phyloP scores from a whole-genome alignment of 2,329 filamentous ascomycete genomes.

The Bipolaris zeicola region DNA sequence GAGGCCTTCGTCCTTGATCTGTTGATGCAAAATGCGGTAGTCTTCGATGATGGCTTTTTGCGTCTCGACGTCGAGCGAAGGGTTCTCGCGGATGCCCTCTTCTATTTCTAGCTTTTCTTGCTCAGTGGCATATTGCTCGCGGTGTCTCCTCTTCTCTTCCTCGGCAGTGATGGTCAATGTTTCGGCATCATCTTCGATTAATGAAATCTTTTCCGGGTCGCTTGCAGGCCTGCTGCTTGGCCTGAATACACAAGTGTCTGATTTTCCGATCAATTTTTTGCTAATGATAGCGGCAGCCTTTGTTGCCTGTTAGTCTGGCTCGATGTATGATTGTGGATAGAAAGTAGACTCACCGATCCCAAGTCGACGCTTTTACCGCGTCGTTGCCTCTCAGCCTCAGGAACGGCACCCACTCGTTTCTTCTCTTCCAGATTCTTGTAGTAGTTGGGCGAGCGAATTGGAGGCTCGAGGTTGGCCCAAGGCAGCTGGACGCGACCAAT shows the following conservation, averaged over 20 bases:
- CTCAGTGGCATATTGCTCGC: constrained; percentile 41
- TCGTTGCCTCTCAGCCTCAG: constrained; percentile 16
- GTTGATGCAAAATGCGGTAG: constrained; percentile 63
- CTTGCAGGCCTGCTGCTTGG: constrained; percentile 16
- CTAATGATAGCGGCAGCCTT: constrained; percentile 35
- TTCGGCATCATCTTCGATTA: constrained; percentile 18
- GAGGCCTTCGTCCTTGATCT: constrained; percentile 60
- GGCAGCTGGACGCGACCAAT: constrained; percentile 62
- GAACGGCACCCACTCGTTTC: constrained; percentile 10
- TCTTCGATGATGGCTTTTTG: constrained; percentile 62
- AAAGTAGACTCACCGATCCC: constrained; percentile 32
- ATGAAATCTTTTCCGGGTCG: constrained; percentile 33
- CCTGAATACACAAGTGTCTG: constrained; percentile 30
- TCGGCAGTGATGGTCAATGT: constrained; percentile 6
- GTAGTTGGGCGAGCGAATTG: constrained; percentile 60
- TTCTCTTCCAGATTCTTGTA: constrained; percentile 32
- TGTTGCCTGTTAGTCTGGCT: constrained; percentile 22
- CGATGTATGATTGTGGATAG: constrained; percentile 1
- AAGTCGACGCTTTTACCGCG: constrained; percentile 35
- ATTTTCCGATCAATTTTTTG: constrained; percentile 32
- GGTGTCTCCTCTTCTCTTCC: constrained; percentile 26
- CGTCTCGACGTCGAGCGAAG: constrained; percentile 60
- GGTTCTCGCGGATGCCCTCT: constrained; percentile 47
- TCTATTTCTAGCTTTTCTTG: constrained; percentile 47
- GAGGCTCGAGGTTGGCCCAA: constrained; percentile 65